Conservation (phyloP, 345 rosid genomes). For the Populus ilicifolia region DNA sequence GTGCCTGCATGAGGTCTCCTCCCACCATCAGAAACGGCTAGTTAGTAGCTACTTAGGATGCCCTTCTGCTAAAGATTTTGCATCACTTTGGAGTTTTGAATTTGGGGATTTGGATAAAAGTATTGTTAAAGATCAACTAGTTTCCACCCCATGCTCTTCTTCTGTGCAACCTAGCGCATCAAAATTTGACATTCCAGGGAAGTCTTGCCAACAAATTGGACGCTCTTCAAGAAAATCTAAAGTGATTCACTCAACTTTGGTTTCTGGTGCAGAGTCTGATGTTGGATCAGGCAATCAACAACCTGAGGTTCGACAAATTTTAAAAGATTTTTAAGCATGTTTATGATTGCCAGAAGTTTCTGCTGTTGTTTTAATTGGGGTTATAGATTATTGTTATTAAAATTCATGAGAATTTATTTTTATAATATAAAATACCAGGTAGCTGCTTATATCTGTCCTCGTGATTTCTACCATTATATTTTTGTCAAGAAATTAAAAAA, state of each 20-base stretch:
- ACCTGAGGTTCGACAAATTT: slow-evolving; percentile 26
- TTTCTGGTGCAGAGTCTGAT: slow-evolving; percentile 19
- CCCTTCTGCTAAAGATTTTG: slow-evolving; percentile 72
- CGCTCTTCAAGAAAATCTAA: slow-evolving; percentile 20
- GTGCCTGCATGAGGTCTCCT: slow-evolving; percentile 40
- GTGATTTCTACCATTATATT: no score
- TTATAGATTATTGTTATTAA: not conserved
- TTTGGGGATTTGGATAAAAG: slow-evolving; percentile 29
- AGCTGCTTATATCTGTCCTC: no score
- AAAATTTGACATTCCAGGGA: slow-evolving; percentile 10
- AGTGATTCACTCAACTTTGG: slow-evolving; percentile 16
- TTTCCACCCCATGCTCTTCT: slow-evolving; percentile 21
- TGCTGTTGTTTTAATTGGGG: not conserved
- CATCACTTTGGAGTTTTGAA: slow-evolving; percentile 58
- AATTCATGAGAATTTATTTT: not conserved
- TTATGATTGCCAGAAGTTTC: not conserved
- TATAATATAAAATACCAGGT: no score
- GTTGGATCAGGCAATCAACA: slow-evolving; percentile 28
- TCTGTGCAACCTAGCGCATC: slow-evolving; percentile 14
- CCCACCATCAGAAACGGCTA: slow-evolving; percentile 45
- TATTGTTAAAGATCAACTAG: slow-evolving; percentile 11
- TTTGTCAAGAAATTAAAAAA: no score
- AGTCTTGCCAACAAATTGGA: slow-evolving; percentile 13
- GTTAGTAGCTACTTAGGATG: slow-evolving; percentile 63
- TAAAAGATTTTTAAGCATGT: not conserved